A percentile compares a stretch with the other conserved stretches of the same genome.
phyloP scores from a whole-genome alignment of 305 asterid genomes.

The Fraxinus angustifolia region DNA sequence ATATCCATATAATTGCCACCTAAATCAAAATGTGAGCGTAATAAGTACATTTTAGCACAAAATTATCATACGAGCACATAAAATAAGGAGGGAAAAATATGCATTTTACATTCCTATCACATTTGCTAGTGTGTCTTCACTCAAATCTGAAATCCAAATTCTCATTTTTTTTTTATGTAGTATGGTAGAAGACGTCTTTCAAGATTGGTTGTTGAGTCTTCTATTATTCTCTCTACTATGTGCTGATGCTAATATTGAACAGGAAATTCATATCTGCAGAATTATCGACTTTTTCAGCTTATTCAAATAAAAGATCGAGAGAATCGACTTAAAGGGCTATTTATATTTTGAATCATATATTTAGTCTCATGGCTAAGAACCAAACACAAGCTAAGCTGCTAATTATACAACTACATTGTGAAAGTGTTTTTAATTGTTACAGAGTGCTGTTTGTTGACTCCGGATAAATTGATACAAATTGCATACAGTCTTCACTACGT shows the following conservation, averaged over 20 bases:
- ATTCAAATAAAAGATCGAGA: background rate
- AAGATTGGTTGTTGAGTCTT: background rate
- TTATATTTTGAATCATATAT: background rate
- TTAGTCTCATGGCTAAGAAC: background rate
- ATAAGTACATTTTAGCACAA: no score
- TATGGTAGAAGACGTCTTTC: background rate
- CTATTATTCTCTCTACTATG: background rate
- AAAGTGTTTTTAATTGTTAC: background rate
- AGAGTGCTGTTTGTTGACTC: background rate
- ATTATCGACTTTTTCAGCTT: background rate
- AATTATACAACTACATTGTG: background rate
- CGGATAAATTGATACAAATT: background rate
- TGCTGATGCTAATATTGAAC: background rate
- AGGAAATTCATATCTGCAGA: background rate
- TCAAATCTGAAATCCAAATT: background rate
- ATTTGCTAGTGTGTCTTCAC: background rate
- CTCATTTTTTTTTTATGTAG: background rate
- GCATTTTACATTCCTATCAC: no score
- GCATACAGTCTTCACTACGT: background rate
- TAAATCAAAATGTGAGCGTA: no score
- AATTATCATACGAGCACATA: no score
- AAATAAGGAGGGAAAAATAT: no score
- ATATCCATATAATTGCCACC: no score
- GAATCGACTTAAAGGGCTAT: background rate
- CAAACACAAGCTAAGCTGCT: background rate